Conservation (phyloP, 192 early-diverging fungal genomes). For the Haplosporangium gracile region DNA sequence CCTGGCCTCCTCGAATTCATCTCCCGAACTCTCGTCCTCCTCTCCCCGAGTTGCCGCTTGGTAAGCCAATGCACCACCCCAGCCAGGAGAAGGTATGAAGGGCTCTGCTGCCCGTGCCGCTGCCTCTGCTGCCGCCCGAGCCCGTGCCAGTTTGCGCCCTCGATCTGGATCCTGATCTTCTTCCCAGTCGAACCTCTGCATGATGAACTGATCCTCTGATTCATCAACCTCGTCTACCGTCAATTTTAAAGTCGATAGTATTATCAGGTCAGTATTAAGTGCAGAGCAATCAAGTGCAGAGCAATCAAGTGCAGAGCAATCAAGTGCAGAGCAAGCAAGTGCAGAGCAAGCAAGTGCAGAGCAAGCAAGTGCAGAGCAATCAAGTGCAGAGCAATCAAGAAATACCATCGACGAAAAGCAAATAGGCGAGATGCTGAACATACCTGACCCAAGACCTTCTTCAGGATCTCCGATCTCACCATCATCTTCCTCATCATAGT, state of each 20-base stretch:
- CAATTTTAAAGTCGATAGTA: not conserved
- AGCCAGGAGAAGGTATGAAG: slow-evolving; percentile 17
- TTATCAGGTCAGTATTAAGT: not conserved
- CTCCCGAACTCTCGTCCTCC: not conserved
- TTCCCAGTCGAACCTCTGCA: slow-evolving; percentile 55
- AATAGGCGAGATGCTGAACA: not conserved
- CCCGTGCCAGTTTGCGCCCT: not conserved
- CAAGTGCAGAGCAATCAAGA: not conserved
- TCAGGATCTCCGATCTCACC: slow-evolving; percentile 6
- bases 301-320: not conserved
- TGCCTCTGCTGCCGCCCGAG: not conserved
- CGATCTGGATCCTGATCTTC: slow-evolving; percentile 41
- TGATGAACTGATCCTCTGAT: slow-evolving; percentile 38
- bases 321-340: too few species aligned
- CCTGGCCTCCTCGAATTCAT: not conserved
- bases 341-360: too few species aligned
- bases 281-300: not conserved
- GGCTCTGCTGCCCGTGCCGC: slow-evolving; percentile 3
- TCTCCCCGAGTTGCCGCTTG: not conserved
- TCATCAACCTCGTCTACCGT: slow-evolving; percentile 34
- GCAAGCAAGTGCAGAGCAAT: not conserved
- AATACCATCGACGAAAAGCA: not conserved
- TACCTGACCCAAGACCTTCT: slow-evolving; percentile 25
- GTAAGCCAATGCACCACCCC: slow-evolving; percentile 42
- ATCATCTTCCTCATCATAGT: not conserved